Percentiles rank a stretch among this genome's conserved stretches.
phyloP scores from a whole-genome alignment of 2,329 filamentous ascomycete species.

The Colletotrichum truncatum region DNA sequence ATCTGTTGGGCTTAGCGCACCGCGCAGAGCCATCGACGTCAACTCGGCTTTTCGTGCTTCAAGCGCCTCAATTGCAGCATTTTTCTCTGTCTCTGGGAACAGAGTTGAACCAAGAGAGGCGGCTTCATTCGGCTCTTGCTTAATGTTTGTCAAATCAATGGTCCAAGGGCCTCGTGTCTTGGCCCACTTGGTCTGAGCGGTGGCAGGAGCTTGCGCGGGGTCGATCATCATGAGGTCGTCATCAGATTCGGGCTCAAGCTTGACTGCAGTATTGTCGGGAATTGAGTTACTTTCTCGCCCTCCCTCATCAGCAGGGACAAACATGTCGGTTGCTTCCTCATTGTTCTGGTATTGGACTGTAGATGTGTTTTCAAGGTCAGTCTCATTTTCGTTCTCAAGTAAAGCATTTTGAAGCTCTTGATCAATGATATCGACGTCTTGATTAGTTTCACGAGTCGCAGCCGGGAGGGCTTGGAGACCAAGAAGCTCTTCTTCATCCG shows the following conservation, averaged over 20 bases:
- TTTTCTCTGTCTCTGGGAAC: not conserved
- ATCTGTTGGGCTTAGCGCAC: not conserved
- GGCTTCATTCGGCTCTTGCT: not conserved
- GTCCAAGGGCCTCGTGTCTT: not conserved
- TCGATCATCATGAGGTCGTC: not conserved
- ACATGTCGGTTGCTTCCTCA: not conserved
- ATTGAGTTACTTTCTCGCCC: accelerated
- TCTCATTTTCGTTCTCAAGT: not conserved
- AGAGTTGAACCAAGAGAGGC: not conserved
- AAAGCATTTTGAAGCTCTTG: not conserved
- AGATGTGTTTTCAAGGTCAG: not conserved
- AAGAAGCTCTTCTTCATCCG: not conserved
- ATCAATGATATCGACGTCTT: not conserved
- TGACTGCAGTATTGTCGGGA: not conserved
- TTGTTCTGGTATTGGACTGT: too few relatives aligned
- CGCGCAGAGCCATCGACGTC: not conserved
- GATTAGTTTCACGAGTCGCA: not conserved
- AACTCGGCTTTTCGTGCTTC: not conserved
- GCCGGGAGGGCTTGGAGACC: not conserved
- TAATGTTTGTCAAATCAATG: not conserved
- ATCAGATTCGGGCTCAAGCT: not conserved
- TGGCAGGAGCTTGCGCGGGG: not conserved
- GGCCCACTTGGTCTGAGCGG: not conserved
- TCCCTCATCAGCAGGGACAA: not conserved
- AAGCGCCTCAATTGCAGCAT: not conserved